Evolutionary conservation across 2,329 filamentous ascomycete genomes (phyloP), one percentile per base, ranked within the genome.

Genomic region (Aaosphaeria arxii): DNA sequence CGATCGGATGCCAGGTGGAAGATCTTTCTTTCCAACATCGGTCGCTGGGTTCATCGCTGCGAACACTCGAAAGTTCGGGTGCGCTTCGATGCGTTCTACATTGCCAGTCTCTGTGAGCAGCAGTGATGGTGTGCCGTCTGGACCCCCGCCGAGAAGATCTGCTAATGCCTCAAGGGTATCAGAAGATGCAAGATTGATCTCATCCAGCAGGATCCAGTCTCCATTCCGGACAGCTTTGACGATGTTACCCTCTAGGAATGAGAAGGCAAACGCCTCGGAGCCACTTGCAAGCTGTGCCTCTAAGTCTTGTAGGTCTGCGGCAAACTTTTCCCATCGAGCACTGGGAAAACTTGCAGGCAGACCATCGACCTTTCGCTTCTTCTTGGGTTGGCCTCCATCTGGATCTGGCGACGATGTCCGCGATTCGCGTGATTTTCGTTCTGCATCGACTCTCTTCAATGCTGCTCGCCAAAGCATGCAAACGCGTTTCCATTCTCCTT

Each of bases 11-110:
- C 92, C 91, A 46, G 89, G 84, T 0, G 92, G 91, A 11, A 99
- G 76, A 69, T 99, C 94, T 47, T 92, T 86, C 73, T 99, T 99
- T 51, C 95, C 94, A 47, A 96, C 85, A 74, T 99, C 94, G 3
- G 94, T 99, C 5, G 94, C 94, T 30, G 94, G 94, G 63, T 99
- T 99, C 94, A 99, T 99, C 30, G 95, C 94, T 44, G 89, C 95
- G 64, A 99, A 99, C 11, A 99, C 88, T 36, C 94, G 85, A 69
- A 99, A 99, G 55, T 96, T 85, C 0, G 90, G 86, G 69, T 99
- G 92, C 1, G 91, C 94, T 51, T 86, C 80, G 33, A 99, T 86
- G 55, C 91, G 84, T 69, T 97, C 90, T 40, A 96, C 89, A 58
- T 94, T 91, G 35, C 94, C 94, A 36, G 91, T 94, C 73, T 99